phyloP scores from a whole-genome alignment of 805 yeast genomes.

The Henningerozyma blattae region DNA sequence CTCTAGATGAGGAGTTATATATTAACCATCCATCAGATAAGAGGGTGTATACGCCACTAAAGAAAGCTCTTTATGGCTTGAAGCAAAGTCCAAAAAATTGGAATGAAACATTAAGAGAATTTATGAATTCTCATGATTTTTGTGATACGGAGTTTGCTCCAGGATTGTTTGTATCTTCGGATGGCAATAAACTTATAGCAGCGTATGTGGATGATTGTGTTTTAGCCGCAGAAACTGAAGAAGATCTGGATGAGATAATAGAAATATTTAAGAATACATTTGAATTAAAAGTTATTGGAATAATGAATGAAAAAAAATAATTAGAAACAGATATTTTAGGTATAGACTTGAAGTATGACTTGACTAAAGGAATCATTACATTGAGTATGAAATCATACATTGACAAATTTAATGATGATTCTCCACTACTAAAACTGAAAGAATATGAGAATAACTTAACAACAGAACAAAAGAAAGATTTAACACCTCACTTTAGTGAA shows the following conservation, averaged over 20 bases:
- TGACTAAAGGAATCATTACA: too few species aligned
- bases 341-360: too few species aligned
- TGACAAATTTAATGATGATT: too few species aligned
- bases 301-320: slow-evolving; percentile 1
- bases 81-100: slow-evolving; percentile 6
- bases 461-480: too few species aligned
- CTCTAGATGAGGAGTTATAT: slow-evolving; percentile 1
- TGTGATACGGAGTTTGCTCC: slow-evolving; percentile 3
- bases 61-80: slow-evolving; percentile 3
- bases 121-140: slow-evolving; percentile 1
- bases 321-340: slow-evolving; percentile 5
- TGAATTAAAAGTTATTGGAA: slow-evolving; percentile 3
- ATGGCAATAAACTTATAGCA: slow-evolving; percentile 2
- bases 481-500: too few species aligned
- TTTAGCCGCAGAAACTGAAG: slow-evolving; percentile 3
- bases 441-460: too few species aligned
- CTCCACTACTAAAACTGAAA: too few species aligned
- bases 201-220: slow-evolving; percentile 7
- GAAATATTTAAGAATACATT: slow-evolving; percentile 1
- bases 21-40: slow-evolving; percentile 1
- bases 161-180: slow-evolving; percentile 3
- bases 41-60: neutral
- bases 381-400: too few species aligned
- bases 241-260: slow-evolving; percentile 1
- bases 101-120: slow-evolving; percentile 3